Conservation (phyloP, 768 basidiomycete species). For the Leccinum longicurvipes region DNA sequence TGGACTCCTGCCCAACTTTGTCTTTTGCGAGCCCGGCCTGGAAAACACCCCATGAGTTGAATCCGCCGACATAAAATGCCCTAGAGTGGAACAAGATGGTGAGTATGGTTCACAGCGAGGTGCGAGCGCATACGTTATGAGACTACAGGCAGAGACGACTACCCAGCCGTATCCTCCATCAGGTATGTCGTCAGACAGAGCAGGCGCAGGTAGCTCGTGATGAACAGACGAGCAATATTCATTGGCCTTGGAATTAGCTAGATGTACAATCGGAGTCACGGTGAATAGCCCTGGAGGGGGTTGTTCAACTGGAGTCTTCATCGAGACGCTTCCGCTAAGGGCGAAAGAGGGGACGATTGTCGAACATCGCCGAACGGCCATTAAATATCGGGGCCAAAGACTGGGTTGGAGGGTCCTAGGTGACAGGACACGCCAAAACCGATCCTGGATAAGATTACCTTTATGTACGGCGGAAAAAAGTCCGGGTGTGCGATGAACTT, state of each 20-base stretch:
- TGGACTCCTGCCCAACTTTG: constrained; percentile 23
- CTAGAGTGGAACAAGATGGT: constrained; percentile 6
- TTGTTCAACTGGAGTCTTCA: neutral
- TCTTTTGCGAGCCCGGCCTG: constrained; percentile 29
- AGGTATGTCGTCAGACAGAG: constrained; percentile 14
- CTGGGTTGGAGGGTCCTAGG: neutral
- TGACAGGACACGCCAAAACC: neutral
- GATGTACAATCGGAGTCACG: neutral
- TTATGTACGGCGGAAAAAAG: neutral
- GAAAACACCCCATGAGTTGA: constrained; percentile 32
- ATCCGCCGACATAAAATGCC: constrained; percentile 25
- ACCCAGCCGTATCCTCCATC: constrained; percentile 36
- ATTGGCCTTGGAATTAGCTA: neutral
- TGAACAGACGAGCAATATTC: neutral
- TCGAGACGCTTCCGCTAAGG: neutral
- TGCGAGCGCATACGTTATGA: constrained; percentile 22
- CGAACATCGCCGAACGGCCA: neutral
- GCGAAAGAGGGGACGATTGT: neutral
- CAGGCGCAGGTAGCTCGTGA: neutral
- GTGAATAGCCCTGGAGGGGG: neutral
- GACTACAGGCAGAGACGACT: constrained; percentile 28
- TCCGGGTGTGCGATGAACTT: neutral
- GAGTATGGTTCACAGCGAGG: neutral
- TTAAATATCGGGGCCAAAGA: neutral
- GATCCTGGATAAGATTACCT: neutral